Base-by-base conservation (phyloP, 169 alveolate genomes). In the Besnoitia besnoiti region DNA sequence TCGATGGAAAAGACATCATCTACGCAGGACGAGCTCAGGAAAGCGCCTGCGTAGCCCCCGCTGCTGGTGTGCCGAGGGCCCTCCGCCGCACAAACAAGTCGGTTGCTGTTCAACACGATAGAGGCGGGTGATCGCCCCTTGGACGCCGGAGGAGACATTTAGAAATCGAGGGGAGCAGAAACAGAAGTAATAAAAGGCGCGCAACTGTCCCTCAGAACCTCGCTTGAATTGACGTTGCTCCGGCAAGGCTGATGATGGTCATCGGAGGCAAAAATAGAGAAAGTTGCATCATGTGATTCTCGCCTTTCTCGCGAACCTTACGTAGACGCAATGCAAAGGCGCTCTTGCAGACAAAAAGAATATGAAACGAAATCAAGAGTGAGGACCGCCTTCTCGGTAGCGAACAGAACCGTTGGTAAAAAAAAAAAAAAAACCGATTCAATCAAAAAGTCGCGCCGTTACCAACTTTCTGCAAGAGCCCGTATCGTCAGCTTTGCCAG, bases 61-160 rank as follows among this genome's bases (percentile, higher is more conserved):
- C 87, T 77, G 87, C 37, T 39, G 49, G 87, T 77, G 87, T 77
- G 55, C 40, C 87, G 87, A 39, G 87, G 87, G 61, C 87, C 87
- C 40, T 77, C 87, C 7, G 87, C 87, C 5, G 37, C 87, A 42
- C 87, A 77, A 21, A 77, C 87, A 24, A 77, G 55, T 1, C 87
- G 87, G 59, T 77, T 77, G 47, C 87, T 77, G 35, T 44, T 2
- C 50, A 39, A 37, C 55, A 35, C 59, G 33, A 42, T 40, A 73
- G 82, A 37, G 39, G 82, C 39, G 82, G 82, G n/a, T 4, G 82
- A 42, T n/a, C 82, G 82, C 82, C 82, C 82, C 82, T 73, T 8
- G 47, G 8, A 8, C 39, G 39, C 46, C n/a, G 82, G 82, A 10
- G 46, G 82, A 10, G 82, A 35, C 82, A 73, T 73, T 37, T 73